Evolutionary conservation across 2,329 filamentous ascomycete genomes (phyloP), one percentile per base, ranked within the genome.

Genomic region (Sordariomycetes sp.): DNA sequence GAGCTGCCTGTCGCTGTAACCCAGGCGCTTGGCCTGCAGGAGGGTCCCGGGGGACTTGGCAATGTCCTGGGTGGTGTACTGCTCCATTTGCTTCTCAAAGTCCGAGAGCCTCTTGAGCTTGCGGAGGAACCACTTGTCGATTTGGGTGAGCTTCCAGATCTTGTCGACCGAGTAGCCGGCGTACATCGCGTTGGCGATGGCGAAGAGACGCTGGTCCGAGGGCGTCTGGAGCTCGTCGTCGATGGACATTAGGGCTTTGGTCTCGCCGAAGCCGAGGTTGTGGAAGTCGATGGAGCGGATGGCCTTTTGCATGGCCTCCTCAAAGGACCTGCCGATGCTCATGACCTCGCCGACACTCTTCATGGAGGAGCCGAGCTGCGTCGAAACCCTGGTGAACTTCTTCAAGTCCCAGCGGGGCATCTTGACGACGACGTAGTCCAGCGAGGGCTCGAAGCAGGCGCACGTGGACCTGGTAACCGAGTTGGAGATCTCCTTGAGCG

Each of bases 331-430:
- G 58, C 94, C 94, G 64, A 99, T 96, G 66, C 88, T 92, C 94
- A 99, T 97, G 63, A 99, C 94, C 70, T 99, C 94, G 67, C 94
- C 94, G 56, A 99, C 91, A 81, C 90, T 96, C 85, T 97, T 99
- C 94, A 99, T 99, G 13, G 92, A 96, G 2, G 94, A 97, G 34
- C 91, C 92, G 25, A 99, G 86, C 67, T 95, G 87, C 1, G 91
- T 97, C 3, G 92, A 97, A 24, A 97, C 94, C 63, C 94, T 85
- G 32, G 89, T 95, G 73, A 99, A 99, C 75, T 99, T 99, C 79
- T 97, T 97, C 67, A 99, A 74, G 74, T 99, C 94, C 94, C 94
- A 99, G 64, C 94, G 83, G 53, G 94, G 94, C 76, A 99, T 97
- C 82, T 99, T 99, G 64, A 97, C 92, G 20, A 97, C 94, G 56